Evolutionary conservation across 2,329 filamentous ascomycete species (phyloP).

Genomic region (Fusarium mexicanum): DNA sequence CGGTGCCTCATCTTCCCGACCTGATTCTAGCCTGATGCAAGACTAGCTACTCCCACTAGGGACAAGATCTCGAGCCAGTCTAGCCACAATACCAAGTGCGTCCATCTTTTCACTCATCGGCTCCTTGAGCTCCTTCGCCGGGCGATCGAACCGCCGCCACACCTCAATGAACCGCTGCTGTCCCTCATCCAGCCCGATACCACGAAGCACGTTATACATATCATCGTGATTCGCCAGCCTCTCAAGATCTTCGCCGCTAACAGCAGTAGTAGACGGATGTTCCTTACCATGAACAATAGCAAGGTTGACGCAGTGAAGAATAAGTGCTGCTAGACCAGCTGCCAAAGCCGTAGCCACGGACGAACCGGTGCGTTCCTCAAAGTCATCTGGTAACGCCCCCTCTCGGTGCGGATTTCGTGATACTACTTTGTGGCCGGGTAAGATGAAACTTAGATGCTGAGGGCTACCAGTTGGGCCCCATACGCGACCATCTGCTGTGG

Average conservation of each 20-base stretch:
- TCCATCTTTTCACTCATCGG: background rate
- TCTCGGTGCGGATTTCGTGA: background rate
- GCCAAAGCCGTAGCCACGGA: constrained; percentile 45
- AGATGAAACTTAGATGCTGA: background rate
- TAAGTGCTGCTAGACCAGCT: constrained; percentile 42
- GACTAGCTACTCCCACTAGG: background rate
- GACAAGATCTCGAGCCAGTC: background rate
- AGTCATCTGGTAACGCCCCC: background rate
- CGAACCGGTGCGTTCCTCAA: constrained; percentile 24
- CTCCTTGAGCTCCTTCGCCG: background rate
- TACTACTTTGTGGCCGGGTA: constrained; percentile 5
- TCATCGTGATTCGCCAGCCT: background rate
- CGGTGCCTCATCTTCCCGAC: background rate
- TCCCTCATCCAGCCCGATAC: background rate
- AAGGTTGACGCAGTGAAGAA: constrained; percentile 1
- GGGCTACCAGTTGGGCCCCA: background rate
- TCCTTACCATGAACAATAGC: background rate
- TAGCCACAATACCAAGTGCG: background rate
- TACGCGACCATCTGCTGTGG: constrained; percentile 6
- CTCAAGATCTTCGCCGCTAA: background rate
- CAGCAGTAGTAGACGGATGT: background rate
- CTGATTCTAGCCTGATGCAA: rapidly evolving
- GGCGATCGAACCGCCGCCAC: background rate
- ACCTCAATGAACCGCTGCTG: background rate
- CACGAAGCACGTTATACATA: background rate